Conservation (phyloP, 768 basidiomycete species). For the Suillus subalutaceus region DNA sequence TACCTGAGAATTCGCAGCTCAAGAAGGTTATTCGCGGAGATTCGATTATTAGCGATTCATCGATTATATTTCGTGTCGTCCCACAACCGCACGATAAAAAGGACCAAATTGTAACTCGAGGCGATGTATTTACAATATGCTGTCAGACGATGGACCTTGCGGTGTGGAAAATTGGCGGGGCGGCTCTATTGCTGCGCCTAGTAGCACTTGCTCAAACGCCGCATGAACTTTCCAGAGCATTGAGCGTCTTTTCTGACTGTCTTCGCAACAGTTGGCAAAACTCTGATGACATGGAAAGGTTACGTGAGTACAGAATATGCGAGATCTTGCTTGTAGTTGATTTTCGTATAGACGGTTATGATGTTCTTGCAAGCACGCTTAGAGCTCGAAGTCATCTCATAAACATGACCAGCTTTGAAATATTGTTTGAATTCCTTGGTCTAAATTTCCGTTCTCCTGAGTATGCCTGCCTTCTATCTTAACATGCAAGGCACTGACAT, state of each 20-base stretch:
- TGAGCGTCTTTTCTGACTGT: constrained; percentile 75
- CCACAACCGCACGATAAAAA: constrained; percentile 21
- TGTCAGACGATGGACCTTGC: constrained; percentile 70
- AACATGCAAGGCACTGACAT: neutral
- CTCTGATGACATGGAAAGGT: constrained; percentile 91
- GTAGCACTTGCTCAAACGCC: constrained; percentile 79
- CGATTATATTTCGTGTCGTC: constrained; percentile 45
- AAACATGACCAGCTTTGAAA: constrained; percentile 81
- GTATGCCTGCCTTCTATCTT: constrained; percentile 44
- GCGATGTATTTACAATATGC: constrained; percentile 63
- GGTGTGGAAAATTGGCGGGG: constrained; percentile 84
- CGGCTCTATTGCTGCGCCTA: constrained; percentile 69
- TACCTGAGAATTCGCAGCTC: constrained; percentile 38
- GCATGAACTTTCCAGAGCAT: constrained; percentile 74
- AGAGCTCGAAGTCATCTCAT: constrained; percentile 72
- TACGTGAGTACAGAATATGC: constrained; percentile 57
- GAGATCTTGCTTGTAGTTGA: constrained; percentile 15
- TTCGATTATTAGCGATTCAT: constrained; percentile 38
- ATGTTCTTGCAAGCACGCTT: constrained; percentile 77
- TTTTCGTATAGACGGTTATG: constrained; percentile 72
- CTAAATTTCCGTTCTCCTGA: constrained; percentile 81
- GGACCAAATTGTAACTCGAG: constrained; percentile 28
- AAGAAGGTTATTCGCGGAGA: constrained; percentile 46
- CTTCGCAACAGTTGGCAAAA: constrained; percentile 88
- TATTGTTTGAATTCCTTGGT: constrained; percentile 84